These are phyloP conservation scores for Fusarium nisikadoi DNA, from an alignment of 2,329 filamentous ascomycete species.

Conservation along the genomic window DNA sequence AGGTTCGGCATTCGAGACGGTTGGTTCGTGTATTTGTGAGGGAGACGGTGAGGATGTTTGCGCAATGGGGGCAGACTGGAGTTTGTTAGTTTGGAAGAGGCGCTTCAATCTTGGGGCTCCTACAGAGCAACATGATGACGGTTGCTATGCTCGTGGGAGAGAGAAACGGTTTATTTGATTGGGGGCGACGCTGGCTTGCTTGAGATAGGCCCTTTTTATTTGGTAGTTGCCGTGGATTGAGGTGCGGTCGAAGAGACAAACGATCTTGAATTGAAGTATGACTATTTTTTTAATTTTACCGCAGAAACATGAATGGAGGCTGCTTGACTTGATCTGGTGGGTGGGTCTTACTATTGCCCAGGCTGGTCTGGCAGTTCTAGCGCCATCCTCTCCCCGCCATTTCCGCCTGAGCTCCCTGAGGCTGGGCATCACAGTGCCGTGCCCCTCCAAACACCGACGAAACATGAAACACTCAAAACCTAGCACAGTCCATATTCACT, in stretches of 20 bases:
- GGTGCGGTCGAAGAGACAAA: neutral
- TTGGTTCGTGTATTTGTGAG: constrained; percentile 70
- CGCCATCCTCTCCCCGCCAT: constrained; percentile 31
- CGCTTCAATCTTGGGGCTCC: constrained; percentile 29
- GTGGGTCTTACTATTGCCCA: constrained; percentile 24
- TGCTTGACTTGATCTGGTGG: constrained; percentile 24
- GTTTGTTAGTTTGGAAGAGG: constrained; percentile 17
- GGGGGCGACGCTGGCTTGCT: neutral
- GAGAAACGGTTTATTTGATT: neutral
- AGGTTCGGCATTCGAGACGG: constrained; percentile 94
- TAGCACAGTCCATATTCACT: constrained; percentile 15
- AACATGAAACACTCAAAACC: constrained; percentile 7
- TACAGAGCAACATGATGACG: constrained; percentile 74
- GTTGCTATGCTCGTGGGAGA: neutral
- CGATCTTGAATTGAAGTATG: constrained; percentile 2
- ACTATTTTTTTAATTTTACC: constrained; percentile 7
- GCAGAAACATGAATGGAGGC: neutral
- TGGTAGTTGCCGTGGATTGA: neutral
- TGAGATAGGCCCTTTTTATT: neutral
- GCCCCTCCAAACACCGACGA: constrained; percentile 34
- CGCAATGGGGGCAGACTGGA: constrained; percentile 83
- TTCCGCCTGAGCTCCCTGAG: constrained; percentile 16
- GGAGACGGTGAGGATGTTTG: constrained; percentile 83
- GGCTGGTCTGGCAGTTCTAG: constrained; percentile 19
- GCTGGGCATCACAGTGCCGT: constrained; percentile 6